Evolutionary conservation across 495 filamentous ascomycete species (phyloP).

Genomic region (Aspergillus sclerotiicarbonarius): DNA sequence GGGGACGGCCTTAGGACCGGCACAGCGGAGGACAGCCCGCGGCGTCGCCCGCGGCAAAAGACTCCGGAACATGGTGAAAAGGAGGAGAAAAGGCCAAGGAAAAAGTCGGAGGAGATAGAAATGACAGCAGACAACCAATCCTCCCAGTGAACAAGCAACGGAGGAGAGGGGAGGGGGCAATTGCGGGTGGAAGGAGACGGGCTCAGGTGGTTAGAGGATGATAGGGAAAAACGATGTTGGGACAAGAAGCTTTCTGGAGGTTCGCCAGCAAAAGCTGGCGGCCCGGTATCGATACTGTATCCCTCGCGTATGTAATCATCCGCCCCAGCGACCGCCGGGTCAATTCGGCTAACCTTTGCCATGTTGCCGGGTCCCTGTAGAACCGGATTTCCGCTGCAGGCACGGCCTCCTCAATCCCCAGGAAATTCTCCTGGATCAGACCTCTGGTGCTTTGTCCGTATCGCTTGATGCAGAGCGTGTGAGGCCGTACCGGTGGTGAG

Average conservation of each 20-base stretch:
- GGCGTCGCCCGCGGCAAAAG: conserved; percentile 65
- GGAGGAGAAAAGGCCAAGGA: conserved; percentile 23
- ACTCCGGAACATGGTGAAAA: conserved; percentile 66
- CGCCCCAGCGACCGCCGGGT: conserved; percentile 15
- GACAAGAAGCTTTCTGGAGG: conserved; percentile 22
- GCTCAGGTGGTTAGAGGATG: conserved; percentile 13
- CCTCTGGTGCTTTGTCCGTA: too few species aligned
- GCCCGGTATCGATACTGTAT: conserved; percentile 28
- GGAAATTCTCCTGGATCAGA: too few species aligned
- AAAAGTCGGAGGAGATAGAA: conserved; percentile 24
- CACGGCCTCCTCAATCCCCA: neutral
- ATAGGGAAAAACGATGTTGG: conserved; percentile 34
- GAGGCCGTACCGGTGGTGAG: neutral
- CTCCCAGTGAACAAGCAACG: conserved; percentile 28
- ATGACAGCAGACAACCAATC: conserved; percentile 24
- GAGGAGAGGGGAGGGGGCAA: conserved; percentile 28
- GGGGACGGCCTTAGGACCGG: conserved; percentile 44
- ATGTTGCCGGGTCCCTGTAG: conserved; percentile 7
- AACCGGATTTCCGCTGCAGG: neutral
- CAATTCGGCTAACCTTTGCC: conserved; percentile 19
- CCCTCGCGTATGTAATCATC: conserved; percentile 22
- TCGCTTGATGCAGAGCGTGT: neutral
- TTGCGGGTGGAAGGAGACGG: conserved; percentile 15
- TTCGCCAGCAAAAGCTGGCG: conserved; percentile 25
- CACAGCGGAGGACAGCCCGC: conserved; percentile 59